Conservation (phyloP, 768 basidiomycete genomes). For the Rubroboletus satanas region DNA sequence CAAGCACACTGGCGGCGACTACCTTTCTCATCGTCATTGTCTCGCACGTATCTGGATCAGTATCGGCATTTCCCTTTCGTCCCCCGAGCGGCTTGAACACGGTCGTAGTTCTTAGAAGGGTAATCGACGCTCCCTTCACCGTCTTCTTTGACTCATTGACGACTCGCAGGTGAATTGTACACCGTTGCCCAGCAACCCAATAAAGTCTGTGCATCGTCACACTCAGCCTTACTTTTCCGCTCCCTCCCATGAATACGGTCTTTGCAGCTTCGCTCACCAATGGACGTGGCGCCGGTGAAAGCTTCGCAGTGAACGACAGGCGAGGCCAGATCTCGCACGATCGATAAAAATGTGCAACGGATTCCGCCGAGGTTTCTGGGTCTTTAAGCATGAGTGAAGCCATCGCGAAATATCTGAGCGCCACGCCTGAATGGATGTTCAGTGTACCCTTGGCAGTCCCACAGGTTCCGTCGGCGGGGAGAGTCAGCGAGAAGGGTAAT, state of each 20-base stretch:
- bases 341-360: conserved; percentile 89
- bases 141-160: conserved; percentile 64
- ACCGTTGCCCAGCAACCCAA: conserved; percentile 83
- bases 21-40: conserved; percentile 59
- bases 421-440: conserved; percentile 51
- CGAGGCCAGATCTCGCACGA: conserved; percentile 77
- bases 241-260: conserved; percentile 58
- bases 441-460: conserved; percentile 59
- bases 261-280: conserved; percentile 54
- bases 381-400: conserved; percentile 76
- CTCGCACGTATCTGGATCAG: conserved; percentile 59
- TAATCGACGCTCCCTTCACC: conserved; percentile 61
- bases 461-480: conserved; percentile 52
- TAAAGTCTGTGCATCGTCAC: conserved; percentile 64
- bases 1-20: conserved; percentile 61
- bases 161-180: conserved; percentile 61
- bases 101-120: conserved; percentile 61
- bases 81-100: conserved; percentile 50
- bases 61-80: conserved; percentile 30
- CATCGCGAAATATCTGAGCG: conserved; percentile 77
- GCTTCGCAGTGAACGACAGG: conserved; percentile 54
- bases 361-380: conserved; percentile 50
- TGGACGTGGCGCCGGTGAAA: conserved; percentile 58
- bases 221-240: conserved; percentile 59
- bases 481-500: conserved; percentile 68